Conservation (phyloP, 495 filamentous ascomycete species). For the Neurospora hispaniola region DNA sequence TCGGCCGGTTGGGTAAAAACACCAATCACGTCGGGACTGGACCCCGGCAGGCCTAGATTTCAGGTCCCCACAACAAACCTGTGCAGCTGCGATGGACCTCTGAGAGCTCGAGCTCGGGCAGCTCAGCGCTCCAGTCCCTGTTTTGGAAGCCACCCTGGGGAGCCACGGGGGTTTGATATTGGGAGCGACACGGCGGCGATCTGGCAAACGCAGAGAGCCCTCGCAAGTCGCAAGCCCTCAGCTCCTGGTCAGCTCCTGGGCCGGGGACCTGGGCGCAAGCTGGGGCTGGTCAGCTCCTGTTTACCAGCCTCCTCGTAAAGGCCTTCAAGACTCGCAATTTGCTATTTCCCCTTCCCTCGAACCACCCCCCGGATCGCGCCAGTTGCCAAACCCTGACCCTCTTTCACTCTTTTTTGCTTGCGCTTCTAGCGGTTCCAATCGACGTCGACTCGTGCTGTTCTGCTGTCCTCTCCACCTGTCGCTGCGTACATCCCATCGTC, state of each 20-base stretch:
- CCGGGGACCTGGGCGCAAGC: background rate
- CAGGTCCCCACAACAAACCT: background rate
- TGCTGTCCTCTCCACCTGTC: background rate
- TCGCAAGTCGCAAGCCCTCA: background rate
- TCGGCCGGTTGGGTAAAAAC: background rate
- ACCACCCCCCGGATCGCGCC: background rate
- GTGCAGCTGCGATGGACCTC: background rate
- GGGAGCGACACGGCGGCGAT: background rate
- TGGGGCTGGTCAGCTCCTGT: background rate
- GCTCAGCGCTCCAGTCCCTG: background rate
- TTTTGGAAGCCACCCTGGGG: background rate
- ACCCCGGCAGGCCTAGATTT: background rate
- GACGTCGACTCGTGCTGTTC: background rate
- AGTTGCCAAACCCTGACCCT: slow-evolving; percentile 1
- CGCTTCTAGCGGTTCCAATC: background rate
- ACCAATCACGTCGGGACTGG: background rate
- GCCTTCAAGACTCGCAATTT: background rate
- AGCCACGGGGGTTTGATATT: background rate
- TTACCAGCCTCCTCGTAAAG: background rate
- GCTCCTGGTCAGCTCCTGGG: background rate
- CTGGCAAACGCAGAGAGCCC: background rate
- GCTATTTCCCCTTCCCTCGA: slow-evolving; percentile 1
- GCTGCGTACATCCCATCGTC: background rate
- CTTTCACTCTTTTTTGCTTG: background rate
- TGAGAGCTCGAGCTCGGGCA: background rate